Evolutionary conservation across 2,329 filamentous ascomycete genomes (phyloP).

Genomic region (Chrysosphaeria jannelii): DNA sequence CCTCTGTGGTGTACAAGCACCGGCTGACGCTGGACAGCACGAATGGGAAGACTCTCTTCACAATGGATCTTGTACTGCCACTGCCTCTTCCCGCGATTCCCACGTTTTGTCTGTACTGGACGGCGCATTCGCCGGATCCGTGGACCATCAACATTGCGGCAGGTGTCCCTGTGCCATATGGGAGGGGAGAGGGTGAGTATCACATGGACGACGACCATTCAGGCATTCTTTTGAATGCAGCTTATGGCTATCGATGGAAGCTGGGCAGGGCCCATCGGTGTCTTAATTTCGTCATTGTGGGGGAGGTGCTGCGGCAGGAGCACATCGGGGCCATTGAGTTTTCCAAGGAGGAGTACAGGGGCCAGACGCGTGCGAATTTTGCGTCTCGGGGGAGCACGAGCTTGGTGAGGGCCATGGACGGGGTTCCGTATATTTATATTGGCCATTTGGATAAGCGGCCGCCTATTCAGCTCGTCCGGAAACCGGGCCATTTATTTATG

Average conservation of each 20-base stretch:
- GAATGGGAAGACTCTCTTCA: slow-evolving; percentile 7
- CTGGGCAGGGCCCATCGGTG: slow-evolving; percentile 12
- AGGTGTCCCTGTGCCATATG: not conserved
- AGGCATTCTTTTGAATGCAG: slow-evolving; percentile 13
- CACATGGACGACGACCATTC: slow-evolving; percentile 13
- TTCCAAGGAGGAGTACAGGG: no score
- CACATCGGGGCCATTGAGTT: slow-evolving; percentile 8
- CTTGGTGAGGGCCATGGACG: slow-evolving; percentile 13
- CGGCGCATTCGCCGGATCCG: slow-evolving; percentile 6
- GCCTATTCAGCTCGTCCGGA: slow-evolving; percentile 10
- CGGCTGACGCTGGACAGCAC: slow-evolving; percentile 9
- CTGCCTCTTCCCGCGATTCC: slow-evolving; percentile 10
- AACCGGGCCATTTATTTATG: slow-evolving; percentile 10
- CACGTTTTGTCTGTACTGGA: slow-evolving; percentile 13
- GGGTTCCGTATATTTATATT: slow-evolving; percentile 13
- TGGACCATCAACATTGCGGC: slow-evolving; percentile 11
- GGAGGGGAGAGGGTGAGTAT: not conserved
- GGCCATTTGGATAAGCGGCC: slow-evolving; percentile 16
- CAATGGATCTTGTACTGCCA: slow-evolving; percentile 15
- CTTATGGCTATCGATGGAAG: slow-evolving; percentile 17
- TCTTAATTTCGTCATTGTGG: slow-evolving; percentile 11
- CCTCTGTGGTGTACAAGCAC: slow-evolving; percentile 6
- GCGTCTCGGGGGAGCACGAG: no score
- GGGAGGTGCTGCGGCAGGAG: slow-evolving; percentile 6
- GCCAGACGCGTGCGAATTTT: no score